Conservation (phyloP, 1,284 basidiomycete species). For the Ceratobasidium sp. region DNA sequence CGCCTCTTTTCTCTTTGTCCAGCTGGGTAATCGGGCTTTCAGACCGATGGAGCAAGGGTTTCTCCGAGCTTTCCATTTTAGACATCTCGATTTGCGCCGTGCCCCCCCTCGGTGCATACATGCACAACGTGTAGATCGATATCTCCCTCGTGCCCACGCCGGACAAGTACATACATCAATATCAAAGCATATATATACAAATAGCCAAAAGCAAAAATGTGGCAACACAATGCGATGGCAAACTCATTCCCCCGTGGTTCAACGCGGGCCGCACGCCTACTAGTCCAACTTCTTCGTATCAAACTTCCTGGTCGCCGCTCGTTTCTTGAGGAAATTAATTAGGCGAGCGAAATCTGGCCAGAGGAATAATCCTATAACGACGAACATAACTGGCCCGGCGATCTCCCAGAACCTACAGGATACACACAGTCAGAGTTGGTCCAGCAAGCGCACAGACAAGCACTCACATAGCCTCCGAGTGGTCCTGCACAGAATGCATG, state of each 20-base stretch:
- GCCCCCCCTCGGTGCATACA: neutral
- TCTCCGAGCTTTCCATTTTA: neutral
- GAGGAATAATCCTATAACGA: slow-evolving; percentile 67
- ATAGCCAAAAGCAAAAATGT: neutral
- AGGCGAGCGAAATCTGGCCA: slow-evolving; percentile 60
- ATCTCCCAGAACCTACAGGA: slow-evolving; percentile 72
- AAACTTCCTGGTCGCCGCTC: slow-evolving; percentile 24
- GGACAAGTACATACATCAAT: neutral
- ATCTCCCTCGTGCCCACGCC: neutral
- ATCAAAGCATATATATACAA: neutral
- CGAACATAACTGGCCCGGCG: slow-evolving; percentile 68
- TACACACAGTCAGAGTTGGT: neutral
- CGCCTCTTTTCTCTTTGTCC: neutral
- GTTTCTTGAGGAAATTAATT: slow-evolving; percentile 39
- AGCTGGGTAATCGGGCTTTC: slow-evolving; percentile 4
- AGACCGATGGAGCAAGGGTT: slow-evolving; percentile 17
- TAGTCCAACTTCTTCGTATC: slow-evolving; percentile 27
- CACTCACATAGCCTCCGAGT: slow-evolving; percentile 59
- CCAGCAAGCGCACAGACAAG: neutral
- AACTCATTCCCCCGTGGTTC: neutral
- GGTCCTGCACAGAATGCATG: slow-evolving; percentile 58
- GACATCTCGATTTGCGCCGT: neutral
- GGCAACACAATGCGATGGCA: neutral
- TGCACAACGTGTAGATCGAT: neutral
- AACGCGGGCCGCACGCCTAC: neutral